phyloP scores from a whole-genome alignment of 2,329 filamentous ascomycete species.

The Hawksworthiomyces lignivorus region DNA sequence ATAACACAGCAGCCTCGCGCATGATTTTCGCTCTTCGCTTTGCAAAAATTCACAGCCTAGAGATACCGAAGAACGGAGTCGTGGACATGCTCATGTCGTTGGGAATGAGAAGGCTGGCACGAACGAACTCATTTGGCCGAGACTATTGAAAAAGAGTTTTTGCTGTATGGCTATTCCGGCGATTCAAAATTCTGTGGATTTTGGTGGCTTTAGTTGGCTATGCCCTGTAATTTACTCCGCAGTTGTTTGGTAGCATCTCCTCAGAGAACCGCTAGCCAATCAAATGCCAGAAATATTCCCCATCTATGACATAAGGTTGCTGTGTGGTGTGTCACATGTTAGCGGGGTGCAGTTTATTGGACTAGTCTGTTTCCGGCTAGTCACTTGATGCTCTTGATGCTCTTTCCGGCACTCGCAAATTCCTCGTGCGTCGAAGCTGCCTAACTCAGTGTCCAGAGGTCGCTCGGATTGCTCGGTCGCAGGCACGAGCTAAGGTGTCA shows the following conservation, averaged over 20 bases:
- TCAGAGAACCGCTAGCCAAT: neutral
- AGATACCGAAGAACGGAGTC: no score
- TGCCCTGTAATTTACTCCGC: slow-evolving; percentile 2
- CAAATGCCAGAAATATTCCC: neutral
- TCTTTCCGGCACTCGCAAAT: neutral
- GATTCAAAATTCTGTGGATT: no score
- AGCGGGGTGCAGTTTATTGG: neutral
- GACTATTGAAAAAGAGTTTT: no score
- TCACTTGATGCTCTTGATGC: no score
- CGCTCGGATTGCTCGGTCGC: slow-evolving; percentile 9
- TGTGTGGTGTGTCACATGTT: neutral
- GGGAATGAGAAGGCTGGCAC: neutral
- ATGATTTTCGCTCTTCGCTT: no score
- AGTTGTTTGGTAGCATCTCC: no score
- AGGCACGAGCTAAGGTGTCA: no score
- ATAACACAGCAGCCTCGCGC: no score
- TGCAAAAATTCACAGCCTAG: no score
- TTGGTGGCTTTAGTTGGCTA: neutral
- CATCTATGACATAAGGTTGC: neutral
- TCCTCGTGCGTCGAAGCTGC: neutral
- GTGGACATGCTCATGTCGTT: no score
- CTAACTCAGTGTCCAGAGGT: neutral
- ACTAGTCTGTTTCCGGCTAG: neutral
- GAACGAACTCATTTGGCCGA: no score
- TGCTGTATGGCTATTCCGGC: neutral